Evolutionary conservation across 306 rosid species (phyloP).

Genomic region (Sphenostylis stenocarpa): DNA sequence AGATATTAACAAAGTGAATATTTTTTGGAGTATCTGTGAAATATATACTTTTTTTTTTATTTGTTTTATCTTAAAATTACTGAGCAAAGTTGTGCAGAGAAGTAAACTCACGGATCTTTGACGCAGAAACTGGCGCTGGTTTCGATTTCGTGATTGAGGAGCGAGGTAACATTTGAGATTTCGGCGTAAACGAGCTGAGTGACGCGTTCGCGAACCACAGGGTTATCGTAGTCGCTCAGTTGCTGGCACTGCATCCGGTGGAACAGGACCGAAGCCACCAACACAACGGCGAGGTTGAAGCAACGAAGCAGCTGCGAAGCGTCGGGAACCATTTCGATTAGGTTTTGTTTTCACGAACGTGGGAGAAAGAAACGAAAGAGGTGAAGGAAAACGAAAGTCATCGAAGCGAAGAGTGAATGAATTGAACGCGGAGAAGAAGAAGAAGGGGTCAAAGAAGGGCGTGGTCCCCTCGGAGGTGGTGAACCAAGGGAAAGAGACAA

Average conservation of each 20-base stretch:
- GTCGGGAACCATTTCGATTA: background rate
- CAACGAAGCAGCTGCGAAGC: background rate
- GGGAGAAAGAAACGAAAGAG: background rate
- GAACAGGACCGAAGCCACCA: background rate
- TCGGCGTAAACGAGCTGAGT: slow-evolving; percentile 46
- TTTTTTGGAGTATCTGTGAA: too few species aligned
- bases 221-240: slow-evolving; percentile 46
- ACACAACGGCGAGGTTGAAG: background rate
- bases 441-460: background rate
- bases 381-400: background rate
- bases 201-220: slow-evolving; percentile 43
- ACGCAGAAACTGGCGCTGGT: slow-evolving; percentile 62
- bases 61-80: too few species aligned
- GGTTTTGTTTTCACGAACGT: background rate
- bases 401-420: background rate
- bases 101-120: slow-evolving; percentile 55
- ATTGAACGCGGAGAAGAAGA: background rate
- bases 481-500: too few species aligned
- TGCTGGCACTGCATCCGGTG: slow-evolving; percentile 38
- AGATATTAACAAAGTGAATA: too few species aligned
- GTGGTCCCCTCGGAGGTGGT: too few species aligned
- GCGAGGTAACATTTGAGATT: slow-evolving; percentile 54
- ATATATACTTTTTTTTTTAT: too few species aligned
- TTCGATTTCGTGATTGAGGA: slow-evolving; percentile 45
- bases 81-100: background rate